These are phyloP conservation scores for Alloascoidea africana DNA, from an alignment of 805 yeast species.

Conservation along the genomic window DNA sequence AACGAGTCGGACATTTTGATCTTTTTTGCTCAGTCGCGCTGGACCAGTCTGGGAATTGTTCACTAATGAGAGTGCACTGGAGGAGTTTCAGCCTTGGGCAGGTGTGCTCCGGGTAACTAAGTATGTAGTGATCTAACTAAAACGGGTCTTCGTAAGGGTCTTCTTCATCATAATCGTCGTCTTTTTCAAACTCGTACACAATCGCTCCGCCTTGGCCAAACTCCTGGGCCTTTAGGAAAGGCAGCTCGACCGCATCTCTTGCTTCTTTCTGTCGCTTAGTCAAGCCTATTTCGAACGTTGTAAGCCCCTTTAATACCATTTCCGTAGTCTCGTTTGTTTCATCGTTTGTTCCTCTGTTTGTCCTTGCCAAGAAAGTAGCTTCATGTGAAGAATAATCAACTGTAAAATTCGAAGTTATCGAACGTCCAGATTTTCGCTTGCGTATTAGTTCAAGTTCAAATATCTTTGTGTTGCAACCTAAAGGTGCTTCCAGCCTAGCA, in stretches of 20 bases:
- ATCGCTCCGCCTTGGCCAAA: slow-evolving; percentile 52
- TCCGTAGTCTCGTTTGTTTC: slow-evolving; percentile 27
- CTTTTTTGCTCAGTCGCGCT: too few species aligned
- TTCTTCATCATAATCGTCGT: slow-evolving; percentile 96
- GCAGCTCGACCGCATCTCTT: slow-evolving; percentile 74
- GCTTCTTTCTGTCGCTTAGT: slow-evolving; percentile 64
- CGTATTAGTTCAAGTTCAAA: slow-evolving; percentile 42
- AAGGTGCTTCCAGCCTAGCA: slow-evolving; percentile 30
- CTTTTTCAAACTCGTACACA: slow-evolving; percentile 89
- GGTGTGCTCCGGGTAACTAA: too few species aligned
- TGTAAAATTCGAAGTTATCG: slow-evolving; percentile 37
- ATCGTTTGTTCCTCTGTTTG: slow-evolving; percentile 11
- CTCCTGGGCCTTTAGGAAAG: slow-evolving; percentile 81
- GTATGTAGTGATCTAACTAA: too few species aligned
- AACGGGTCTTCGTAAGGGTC: slow-evolving; percentile 97
- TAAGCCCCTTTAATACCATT: slow-evolving; percentile 48
- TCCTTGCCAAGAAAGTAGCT: slow-evolving; percentile 14
- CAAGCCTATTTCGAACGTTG: slow-evolving; percentile 78
- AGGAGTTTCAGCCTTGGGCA: too few species aligned
- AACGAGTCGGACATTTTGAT: slow-evolving; percentile 38
- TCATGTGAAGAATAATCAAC: slow-evolving; percentile 27
- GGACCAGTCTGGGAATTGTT: too few species aligned
- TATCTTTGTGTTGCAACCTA: slow-evolving; percentile 28
- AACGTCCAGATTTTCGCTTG: slow-evolving; percentile 76
- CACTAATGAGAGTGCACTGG: too few species aligned